Evolutionary conservation across 2,329 filamentous ascomycete species (phyloP), one percentile per base, ranked within the genome.

Genomic region (Sporothrix dimorphospora): DNA sequence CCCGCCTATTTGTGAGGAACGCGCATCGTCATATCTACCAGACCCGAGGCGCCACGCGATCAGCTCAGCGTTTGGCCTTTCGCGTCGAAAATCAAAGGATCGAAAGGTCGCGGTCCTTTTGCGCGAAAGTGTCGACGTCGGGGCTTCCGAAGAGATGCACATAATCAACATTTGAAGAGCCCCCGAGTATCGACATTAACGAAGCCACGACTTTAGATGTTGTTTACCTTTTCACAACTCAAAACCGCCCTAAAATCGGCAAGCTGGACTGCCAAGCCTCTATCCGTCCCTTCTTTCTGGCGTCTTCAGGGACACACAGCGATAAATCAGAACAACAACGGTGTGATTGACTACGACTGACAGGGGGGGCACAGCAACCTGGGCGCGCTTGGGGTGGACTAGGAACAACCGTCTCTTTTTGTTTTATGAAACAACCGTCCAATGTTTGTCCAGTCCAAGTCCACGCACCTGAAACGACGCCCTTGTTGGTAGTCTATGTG

Each of bases 341-440:
- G 30, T 59, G 30, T 59, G 16, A n/a, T 16, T 12, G 30, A 59
- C 59, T 27, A 16, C 34, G 4, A 63, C 19, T 27, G 61, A 27
- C 42, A 45, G 21, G 42, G 63, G 42, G 19, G 14, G 24, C 24
- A 34, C 40, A 16, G 42, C 16, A 66, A 49, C 40, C 42, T 49
- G 63, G 63, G 63, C 42, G 63, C 42, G 49, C 24, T 66, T 42
- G 40, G 61, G 42, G 42, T 66, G 63, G 63, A 14, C 65, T 68
- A 30, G 9, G 27, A 53, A 51, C 45, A 7, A 14, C 34, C 49
- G 34, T 40, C 6, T 21, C 5, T 7, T 51, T 38, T 38, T 51
- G 24, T 53, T 34, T 40, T 21, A 16, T 69, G 66, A 69, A 69
- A 69, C 66, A 69, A 45, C 66, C 66, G 66, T 69, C 66, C 66